phyloP scores from a whole-genome alignment of 2,329 filamentous ascomycete species.

The Colletotrichum eremochloae region DNA sequence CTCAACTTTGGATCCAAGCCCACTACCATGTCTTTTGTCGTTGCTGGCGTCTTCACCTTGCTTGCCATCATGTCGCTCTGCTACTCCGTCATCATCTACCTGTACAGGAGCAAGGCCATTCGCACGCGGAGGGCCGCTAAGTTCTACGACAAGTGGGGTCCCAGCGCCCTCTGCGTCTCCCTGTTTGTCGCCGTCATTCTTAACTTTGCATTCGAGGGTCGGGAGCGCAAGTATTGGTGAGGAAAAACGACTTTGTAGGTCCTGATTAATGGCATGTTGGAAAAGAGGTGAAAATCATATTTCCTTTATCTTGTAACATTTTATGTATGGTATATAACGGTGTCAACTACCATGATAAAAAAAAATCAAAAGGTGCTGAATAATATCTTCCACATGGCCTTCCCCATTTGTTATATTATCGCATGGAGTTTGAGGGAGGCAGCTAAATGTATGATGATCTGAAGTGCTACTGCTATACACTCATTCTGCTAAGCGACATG shows the following conservation, averaged over 20 bases:
- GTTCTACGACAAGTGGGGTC: conserved; percentile 93
- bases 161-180: conserved; percentile 79
- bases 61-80: conserved; percentile 83
- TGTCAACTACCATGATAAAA: background rate
- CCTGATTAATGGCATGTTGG: background rate
- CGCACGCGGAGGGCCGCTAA: conserved; percentile 84
- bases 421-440: background rate
- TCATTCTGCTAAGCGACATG: background rate
- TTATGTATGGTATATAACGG: conserved; percentile 1
- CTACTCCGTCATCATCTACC: conserved; percentile 87
- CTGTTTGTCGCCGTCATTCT: conserved; percentile 80
- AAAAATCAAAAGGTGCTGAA: background rate
- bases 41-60: conserved; percentile 84
- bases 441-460: background rate
- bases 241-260: background rate
- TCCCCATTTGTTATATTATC: background rate
- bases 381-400: background rate
- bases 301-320: background rate
- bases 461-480: background rate
- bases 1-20: conserved; percentile 81
- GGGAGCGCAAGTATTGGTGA: conserved; percentile 68
- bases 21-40: conserved; percentile 71
- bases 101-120: conserved; percentile 90
- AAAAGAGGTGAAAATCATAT: background rate
- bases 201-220: conserved; percentile 86